Conservation (phyloP, 441 rosid species). For the Jatropha podagrica region DNA sequence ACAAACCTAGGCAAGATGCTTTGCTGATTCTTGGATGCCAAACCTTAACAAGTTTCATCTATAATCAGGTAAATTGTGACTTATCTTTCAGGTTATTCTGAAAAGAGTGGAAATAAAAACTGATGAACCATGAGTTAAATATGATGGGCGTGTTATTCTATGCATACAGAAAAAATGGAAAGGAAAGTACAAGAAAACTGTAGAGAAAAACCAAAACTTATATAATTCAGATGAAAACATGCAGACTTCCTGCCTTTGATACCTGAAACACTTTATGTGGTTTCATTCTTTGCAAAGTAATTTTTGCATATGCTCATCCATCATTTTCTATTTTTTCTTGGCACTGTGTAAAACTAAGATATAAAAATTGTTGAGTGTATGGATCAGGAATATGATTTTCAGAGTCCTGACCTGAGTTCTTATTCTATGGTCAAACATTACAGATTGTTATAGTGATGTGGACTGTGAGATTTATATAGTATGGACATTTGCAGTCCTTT, state of each 20-base stretch:
- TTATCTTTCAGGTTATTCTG: background rate
- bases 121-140: background rate
- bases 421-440: background rate
- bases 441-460: background rate
- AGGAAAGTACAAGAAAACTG: background rate
- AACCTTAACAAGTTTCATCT: constrained; percentile 80
- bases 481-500: background rate
- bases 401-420: background rate
- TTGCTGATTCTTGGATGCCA: constrained; percentile 80
- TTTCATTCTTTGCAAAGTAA: background rate
- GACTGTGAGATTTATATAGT: background rate
- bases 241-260: background rate
- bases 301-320: background rate
- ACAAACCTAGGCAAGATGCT: constrained; percentile 70
- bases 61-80: constrained; percentile 62
- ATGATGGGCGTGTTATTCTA: background rate
- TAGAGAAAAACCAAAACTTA: background rate
- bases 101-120: background rate
- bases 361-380: background rate
- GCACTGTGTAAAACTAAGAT: background rate
- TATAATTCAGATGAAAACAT: background rate
- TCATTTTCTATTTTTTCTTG: background rate
- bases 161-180: background rate
- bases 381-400: background rate
- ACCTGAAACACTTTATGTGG: background rate